Evolutionary conservation across 306 rosid genomes (phyloP), one percentile per base, ranked within the genome.

Genomic region (Trifolium repens): DNA sequence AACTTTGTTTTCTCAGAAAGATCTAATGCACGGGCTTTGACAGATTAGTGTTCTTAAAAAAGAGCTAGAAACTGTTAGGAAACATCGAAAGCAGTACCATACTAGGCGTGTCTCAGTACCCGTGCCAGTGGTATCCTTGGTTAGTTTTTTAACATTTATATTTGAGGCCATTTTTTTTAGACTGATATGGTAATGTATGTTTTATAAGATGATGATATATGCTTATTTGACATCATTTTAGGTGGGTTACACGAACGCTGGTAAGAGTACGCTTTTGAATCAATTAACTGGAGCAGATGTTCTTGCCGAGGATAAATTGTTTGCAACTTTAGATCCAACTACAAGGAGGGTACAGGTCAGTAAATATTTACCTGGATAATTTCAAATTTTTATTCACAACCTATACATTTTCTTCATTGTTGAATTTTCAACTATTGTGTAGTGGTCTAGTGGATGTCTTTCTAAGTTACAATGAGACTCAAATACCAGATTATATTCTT

Each of bases 241-340:
- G 99, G 99, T 92, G 78, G 99, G 99, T 30, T 94, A 94, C 85
- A 94, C 99, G 42, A 94, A 94, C 87, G 96, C 99, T 77, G 97
- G 99, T 57, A 94, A 94, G 91, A 94, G 99, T 73, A 94, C 99
- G 9, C 96, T 94, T 75, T 79, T 92, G 67, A 94, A 94, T 84
- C 99, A 72, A 53, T 88, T 92, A 84, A 92, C 98, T 50, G 99
- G 98, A 81, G 97, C 97, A 71, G 87, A 85, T 81, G 99, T 92
- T 80, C 91, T 92, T 80, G 93, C 98, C 0, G 99, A 94, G 93
- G 97, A 94, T 84, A 86, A 84, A 80, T 83, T 90, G 81, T 94
- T 94, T 87, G 99, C 99, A 67, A 94, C 99, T 73, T 91, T 94
- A 76, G 97, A 94, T 89, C 99, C 99, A 74, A 92, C 96, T 61